Percentiles rank a stretch among this genome's conserved stretches.
Conservation (phyloP, 805 yeast species). For the Metschnikowia colocasiae region DNA sequence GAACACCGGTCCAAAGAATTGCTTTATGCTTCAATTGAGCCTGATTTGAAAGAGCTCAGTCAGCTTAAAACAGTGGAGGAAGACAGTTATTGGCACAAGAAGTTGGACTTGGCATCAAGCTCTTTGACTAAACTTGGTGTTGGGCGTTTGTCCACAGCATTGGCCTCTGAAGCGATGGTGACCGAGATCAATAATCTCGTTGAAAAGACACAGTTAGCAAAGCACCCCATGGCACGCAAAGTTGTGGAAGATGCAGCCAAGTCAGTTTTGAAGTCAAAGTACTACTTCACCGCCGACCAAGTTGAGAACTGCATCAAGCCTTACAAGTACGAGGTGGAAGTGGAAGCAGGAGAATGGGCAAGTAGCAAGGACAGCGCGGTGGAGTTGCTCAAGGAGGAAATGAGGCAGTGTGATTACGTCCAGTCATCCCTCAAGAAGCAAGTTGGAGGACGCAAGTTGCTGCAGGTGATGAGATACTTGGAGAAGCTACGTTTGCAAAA, state of each 20-base stretch:
- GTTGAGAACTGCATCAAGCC: conserved; percentile 98
- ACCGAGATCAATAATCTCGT: conserved; percentile 74
- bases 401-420: conserved; percentile 72
- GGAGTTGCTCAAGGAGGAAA: conserved; percentile 73
- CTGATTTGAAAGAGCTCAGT: conserved; percentile 53
- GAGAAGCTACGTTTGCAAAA: conserved; percentile 44
- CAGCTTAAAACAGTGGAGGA: conserved; percentile 48
- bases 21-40: conserved; percentile 32
- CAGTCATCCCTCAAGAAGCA: conserved; percentile 56
- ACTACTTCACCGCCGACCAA: conserved; percentile 92
- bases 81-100: conserved; percentile 82
- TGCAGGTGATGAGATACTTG: conserved; percentile 75
- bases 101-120: conserved; percentile 78
- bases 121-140: conserved; percentile 88
- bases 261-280: conserved; percentile 71
- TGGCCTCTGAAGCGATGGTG: conserved; percentile 75
- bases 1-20: conserved; percentile 16
- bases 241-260: conserved; percentile 84
- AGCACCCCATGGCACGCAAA: conserved; percentile 81
- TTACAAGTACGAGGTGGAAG: conserved; percentile 92
- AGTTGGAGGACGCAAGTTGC: conserved; percentile 80
- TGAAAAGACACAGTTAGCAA: conserved; percentile 68
- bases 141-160: conserved; percentile 81
- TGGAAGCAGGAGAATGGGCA: conserved; percentile 93
- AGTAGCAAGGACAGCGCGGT: conserved; percentile 76